Conservation (phyloP, 2,329 filamentous ascomycete genomes). For the Aspergillus sp. region DNA sequence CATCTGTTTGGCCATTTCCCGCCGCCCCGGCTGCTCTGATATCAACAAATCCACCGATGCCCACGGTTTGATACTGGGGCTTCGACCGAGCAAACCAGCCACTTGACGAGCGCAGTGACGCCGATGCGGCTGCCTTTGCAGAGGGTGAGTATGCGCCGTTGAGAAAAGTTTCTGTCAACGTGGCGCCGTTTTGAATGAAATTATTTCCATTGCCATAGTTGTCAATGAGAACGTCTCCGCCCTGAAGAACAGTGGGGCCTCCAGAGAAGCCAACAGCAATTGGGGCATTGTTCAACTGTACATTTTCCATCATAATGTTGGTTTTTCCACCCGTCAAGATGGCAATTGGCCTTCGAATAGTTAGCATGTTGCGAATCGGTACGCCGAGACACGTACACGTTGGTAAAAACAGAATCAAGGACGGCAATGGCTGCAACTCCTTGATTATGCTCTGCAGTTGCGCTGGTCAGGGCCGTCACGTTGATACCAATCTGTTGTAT, state of each 20-base stretch:
- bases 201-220: neutral
- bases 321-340: neutral
- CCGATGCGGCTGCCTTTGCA: neutral
- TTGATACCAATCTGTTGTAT: neutral
- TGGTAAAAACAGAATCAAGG: neutral
- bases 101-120: neutral
- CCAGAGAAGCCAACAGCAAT: neutral
- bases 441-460: neutral
- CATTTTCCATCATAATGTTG: neutral
- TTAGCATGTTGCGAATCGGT: neutral
- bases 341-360: neutral
- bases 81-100: conserved; percentile 30
- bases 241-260: neutral
- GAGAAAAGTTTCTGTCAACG: neutral
- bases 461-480: neutral
- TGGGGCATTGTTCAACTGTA: neutral
- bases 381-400: neutral
- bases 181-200: neutral
- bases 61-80: conserved; percentile 31
- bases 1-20: conserved; percentile 44
- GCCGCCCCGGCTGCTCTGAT: conserved; percentile 46
- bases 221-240: neutral
- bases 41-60: conserved; percentile 44
- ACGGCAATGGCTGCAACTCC: neutral
- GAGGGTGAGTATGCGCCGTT: neutral